A percentile compares a stretch with the other conserved stretches of the same genome.
These are phyloP conservation scores for Clarireedia hainanense DNA, from an alignment of 2,329 filamentous ascomycete species.

Conservation along the genomic window DNA sequence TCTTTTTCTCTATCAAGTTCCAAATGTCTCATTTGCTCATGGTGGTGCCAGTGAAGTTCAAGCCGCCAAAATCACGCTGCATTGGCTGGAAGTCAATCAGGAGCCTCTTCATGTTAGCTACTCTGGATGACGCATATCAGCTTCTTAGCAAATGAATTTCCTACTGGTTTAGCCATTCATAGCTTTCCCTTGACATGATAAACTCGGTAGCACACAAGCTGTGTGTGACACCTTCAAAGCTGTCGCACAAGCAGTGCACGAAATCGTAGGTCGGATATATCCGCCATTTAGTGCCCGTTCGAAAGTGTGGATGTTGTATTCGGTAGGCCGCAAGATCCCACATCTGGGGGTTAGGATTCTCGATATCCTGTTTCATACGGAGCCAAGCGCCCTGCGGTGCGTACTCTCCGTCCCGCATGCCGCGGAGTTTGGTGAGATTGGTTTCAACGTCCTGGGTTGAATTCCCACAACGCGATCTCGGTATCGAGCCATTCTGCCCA, in stretches of 20 bases:
- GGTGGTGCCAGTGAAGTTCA: conserved; percentile 77
- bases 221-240: conserved; percentile 85
- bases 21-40: conserved; percentile 79
- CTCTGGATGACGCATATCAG: conserved; percentile 53
- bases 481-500: conserved; percentile 56
- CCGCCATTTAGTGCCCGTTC: conserved; percentile 76
- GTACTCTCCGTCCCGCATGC: conserved; percentile 89
- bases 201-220: conserved; percentile 48
- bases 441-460: conserved; percentile 66
- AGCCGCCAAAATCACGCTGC: conserved; percentile 78
- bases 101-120: conserved; percentile 78
- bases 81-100: conserved; percentile 83
- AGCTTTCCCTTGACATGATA: too few species aligned
- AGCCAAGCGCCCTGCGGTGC: conserved; percentile 75
- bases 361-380: conserved; percentile 87
- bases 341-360: conserved; percentile 83
- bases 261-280: conserved; percentile 97
- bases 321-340: conserved; percentile 93
- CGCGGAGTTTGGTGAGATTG: conserved; percentile 75
- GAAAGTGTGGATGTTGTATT: conserved; percentile 70
- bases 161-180: conserved; percentile 66
- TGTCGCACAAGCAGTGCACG: conserved; percentile 84
- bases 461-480: conserved; percentile 74
- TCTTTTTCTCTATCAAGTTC: conserved; percentile 67
- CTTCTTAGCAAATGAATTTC: too few species aligned